A percentile compares a stretch with the other conserved stretches of the same genome.
Conservation (phyloP, 495 filamentous ascomycete species). For the Neurospora africana region DNA sequence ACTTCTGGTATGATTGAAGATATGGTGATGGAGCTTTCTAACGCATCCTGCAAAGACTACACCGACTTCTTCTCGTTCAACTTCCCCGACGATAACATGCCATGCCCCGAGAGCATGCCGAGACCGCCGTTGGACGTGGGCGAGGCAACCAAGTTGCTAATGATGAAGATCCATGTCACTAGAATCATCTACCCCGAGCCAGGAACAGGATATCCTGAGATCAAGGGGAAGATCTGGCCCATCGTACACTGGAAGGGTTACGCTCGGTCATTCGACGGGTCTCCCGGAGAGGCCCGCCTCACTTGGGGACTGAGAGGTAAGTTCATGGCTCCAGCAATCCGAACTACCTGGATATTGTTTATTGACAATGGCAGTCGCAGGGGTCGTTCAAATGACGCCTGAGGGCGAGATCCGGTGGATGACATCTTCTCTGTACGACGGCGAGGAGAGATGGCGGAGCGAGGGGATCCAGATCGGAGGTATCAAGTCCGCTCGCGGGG, state of each 20-base stretch:
- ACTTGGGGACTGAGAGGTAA: slow-evolving; percentile 41
- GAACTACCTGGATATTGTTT: neutral
- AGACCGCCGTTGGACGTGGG: slow-evolving; percentile 39
- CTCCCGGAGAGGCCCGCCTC: slow-evolving; percentile 47
- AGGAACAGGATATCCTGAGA: slow-evolving; percentile 5
- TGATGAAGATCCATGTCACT: slow-evolving; percentile 47
- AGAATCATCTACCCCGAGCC: slow-evolving; percentile 37
- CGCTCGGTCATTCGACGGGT: slow-evolving; percentile 42
- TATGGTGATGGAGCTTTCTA: neutral
- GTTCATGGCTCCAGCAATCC: slow-evolving; percentile 19
- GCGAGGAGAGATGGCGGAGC: slow-evolving; percentile 52
- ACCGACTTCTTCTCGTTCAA: slow-evolving; percentile 54
- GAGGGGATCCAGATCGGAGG: slow-evolving; percentile 59
- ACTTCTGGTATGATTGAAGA: slow-evolving; percentile 6
- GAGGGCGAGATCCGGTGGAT: slow-evolving; percentile 61
- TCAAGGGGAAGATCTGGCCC: slow-evolving; percentile 40
- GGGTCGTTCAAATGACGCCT: slow-evolving; percentile 44
- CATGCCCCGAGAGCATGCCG: slow-evolving; percentile 27
- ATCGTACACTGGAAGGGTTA: slow-evolving; percentile 49
- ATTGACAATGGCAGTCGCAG: slow-evolving; percentile 18
- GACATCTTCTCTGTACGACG: slow-evolving; percentile 48
- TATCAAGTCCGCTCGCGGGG: slow-evolving; percentile 42
- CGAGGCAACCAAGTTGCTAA: slow-evolving; percentile 54
- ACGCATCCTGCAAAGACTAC: slow-evolving; percentile 34
- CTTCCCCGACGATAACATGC: slow-evolving; percentile 27